These are phyloP conservation scores for Gardenia jasminoides DNA, from an alignment of 257 asterid genomes.

Conservation along the genomic window DNA sequence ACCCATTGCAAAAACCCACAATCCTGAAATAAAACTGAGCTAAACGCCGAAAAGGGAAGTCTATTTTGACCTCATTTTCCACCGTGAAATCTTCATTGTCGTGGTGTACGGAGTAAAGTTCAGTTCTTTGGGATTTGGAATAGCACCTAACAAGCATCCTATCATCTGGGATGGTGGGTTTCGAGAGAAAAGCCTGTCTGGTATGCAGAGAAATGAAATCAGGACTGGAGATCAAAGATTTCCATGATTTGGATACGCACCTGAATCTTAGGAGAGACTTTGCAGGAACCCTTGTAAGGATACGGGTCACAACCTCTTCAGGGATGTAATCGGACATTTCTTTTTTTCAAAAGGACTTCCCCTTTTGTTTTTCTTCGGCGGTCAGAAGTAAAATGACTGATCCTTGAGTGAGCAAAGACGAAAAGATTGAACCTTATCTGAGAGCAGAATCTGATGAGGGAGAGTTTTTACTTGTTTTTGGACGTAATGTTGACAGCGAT, in stretches of 20 bases:
- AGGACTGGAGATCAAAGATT: slow-evolving; percentile 10
- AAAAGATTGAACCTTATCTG: too few relatives aligned
- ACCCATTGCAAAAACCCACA: slow-evolving; percentile 39
- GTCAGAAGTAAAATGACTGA: too few relatives aligned
- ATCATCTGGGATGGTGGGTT: background rate
- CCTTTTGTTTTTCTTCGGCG: too few relatives aligned
- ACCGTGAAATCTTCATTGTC: background rate
- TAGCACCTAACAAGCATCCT: slow-evolving; percentile 16
- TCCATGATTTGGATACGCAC: slow-evolving; percentile 22
- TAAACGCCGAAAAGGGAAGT: slow-evolving; percentile 10
- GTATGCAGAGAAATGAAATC: slow-evolving; percentile 14
- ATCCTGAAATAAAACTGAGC: slow-evolving; percentile 27
- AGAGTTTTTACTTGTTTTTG: too few relatives aligned
- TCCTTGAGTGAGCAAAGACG: too few relatives aligned
- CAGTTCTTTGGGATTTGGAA: slow-evolving; percentile 4
- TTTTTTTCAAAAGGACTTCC: too few relatives aligned
- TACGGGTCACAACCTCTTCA: slow-evolving; percentile 13
- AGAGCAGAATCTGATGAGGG: too few relatives aligned
- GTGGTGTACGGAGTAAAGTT: slow-evolving; percentile 3
- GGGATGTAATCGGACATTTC: slow-evolving; percentile 2
- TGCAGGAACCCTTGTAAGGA: slow-evolving; percentile 10
- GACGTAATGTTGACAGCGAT: too few relatives aligned
- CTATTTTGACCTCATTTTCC: slow-evolving; percentile 2
- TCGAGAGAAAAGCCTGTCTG: slow-evolving; percentile 3
- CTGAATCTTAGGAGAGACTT: slow-evolving; percentile 20